Evolutionary conservation across 2,329 filamentous ascomycete species (phyloP).

Genomic region (Colletotrichum tropicicola): DNA sequence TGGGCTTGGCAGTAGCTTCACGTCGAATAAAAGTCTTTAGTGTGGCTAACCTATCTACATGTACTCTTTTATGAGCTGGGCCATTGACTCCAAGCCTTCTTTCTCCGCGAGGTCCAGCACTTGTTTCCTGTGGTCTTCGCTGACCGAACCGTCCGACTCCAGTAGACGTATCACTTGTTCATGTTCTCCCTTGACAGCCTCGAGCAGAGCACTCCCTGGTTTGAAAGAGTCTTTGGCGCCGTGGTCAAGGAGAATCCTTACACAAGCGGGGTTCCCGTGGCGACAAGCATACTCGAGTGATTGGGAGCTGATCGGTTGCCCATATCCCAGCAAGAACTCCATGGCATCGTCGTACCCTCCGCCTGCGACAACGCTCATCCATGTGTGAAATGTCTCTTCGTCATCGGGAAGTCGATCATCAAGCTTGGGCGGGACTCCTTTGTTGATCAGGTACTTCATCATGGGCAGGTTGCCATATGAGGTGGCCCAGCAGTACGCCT

Average conservation of each 20-base stretch:
- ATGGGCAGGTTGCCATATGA: background rate
- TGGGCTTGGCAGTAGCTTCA: no score
- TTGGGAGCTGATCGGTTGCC: background rate
- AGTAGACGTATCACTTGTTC: background rate
- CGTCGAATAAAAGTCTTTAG: no score
- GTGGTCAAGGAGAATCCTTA: background rate
- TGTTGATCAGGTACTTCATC: background rate
- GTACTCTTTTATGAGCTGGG: background rate
- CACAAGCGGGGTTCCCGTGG: background rate
- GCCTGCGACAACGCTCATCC: background rate
- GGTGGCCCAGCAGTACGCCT: background rate
- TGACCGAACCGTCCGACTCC: background rate
- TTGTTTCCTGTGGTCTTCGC: background rate
- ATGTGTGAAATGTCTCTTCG: background rate
- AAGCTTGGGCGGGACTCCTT: background rate
- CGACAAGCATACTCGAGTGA: background rate
- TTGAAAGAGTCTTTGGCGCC: background rate
- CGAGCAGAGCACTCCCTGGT: background rate
- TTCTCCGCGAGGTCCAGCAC: background rate
- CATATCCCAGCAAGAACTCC: background rate
- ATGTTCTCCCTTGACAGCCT: background rate
- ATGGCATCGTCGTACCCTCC: background rate
- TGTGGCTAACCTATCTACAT: no score
- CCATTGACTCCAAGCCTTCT: background rate
- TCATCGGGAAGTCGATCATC: background rate